Evolutionary conservation across 306 rosid species (phyloP), one percentile per base, ranked within the genome.

Genomic region (Cucumis sativus): DNA sequence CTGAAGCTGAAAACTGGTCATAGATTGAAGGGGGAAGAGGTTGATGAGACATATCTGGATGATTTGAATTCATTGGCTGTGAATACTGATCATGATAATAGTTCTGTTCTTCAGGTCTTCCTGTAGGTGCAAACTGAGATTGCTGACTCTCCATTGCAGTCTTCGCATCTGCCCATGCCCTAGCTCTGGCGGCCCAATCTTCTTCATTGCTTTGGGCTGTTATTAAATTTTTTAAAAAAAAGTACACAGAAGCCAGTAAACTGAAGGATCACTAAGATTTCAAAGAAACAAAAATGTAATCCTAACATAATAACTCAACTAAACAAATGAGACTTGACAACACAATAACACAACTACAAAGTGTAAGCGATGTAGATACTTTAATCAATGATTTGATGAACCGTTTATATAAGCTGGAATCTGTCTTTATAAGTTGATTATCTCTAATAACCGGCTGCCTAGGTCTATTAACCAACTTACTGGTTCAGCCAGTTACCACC

Each of bases 91-190:
- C 93, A 65, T 83, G 85, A 84, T 87, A 88, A 86, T 88, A 88
- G 79, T 73, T 81, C 80, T 90, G 97, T 57, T 91, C 98, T 71
- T 87, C 97, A 79, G 78, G 68, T 86, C 94, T 87, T 77, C 87
- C 90, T 25, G 82, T 79, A 63, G 88, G 89, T 69, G 91, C 67
- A 84, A 80, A 88, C 56, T 90, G 97, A 59, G 89, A 67, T 52
- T 89, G 92, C 81, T 91, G 99, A 78, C 77, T 88, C 76, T 96
- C 99, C 88, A 81, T 80, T 61, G 93, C 88, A 0, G 84, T 78
- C 80, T 88, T 92, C 12, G 98, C 90, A 84, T 93, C 95, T 70
- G 98, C 98, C 99, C 99, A 96, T 1, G 99, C 99, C 86, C 93
- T 88, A 51, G 99, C 99, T 82, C 75, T 91, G 56, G 99, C 96